Evolutionary conservation across 2,329 filamentous ascomycete genomes (phyloP).

Genomic region (Cladosporium sp.): DNA sequence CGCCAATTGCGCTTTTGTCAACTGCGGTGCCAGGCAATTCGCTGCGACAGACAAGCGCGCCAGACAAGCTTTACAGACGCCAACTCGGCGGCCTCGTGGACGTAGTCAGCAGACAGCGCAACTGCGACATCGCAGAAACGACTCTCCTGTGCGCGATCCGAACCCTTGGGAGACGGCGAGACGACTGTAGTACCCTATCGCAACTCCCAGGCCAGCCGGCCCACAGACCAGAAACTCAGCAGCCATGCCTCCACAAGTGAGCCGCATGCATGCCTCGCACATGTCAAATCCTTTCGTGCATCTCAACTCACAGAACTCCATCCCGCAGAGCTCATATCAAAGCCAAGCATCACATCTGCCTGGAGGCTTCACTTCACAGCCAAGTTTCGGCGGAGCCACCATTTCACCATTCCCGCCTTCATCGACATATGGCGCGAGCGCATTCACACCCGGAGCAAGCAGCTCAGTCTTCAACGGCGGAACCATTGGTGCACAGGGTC

Average conservation of each 20-base stretch:
- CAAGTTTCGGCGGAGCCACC: conserved; percentile 31
- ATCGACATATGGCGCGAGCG: conserved; percentile 26
- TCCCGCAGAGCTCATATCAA: conserved; percentile 27
- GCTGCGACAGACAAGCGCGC: neutral
- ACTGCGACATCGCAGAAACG: neutral
- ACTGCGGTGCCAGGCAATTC: no score
- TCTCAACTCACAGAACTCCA: conserved; percentile 44
- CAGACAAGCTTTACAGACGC: neutral
- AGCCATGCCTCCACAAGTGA: conserved; percentile 57
- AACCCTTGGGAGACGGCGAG: no score
- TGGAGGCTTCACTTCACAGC: conserved; percentile 40
- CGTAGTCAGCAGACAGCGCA: neutral
- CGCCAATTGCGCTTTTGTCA: no score
- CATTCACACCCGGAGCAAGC: conserved; percentile 28
- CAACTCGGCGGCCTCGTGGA: neutral
- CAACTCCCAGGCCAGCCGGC: no score
- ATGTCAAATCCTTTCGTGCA: conserved; percentile 58
- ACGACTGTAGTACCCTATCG: no score
- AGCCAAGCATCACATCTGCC: conserved; percentile 27
- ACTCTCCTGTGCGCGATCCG: no score
- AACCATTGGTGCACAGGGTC: conserved; percentile 23
- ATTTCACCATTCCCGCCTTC: conserved; percentile 32
- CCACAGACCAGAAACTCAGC: neutral
- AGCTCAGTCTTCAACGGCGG: conserved; percentile 28
- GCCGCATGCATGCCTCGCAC: conserved; percentile 55